Base-by-base conservation (phyloP, 176 grass and related monocot genomes). In the Alopecurus myosuroides region DNA sequence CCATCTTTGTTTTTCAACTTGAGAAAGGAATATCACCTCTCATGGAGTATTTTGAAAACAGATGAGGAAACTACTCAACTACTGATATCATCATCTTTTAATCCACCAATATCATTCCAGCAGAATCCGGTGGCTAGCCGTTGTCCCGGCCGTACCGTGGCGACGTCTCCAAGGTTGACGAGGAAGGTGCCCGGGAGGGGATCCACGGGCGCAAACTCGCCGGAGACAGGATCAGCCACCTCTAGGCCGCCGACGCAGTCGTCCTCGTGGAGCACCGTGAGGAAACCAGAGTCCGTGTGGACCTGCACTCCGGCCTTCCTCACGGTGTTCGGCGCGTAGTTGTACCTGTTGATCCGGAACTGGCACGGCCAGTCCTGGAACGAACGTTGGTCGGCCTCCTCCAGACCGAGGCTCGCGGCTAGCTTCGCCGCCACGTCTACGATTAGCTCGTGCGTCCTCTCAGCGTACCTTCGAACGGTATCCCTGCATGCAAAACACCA, bases 281-380 rank as follows among this genome's bases (percentile, higher is more conserved):
- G 72, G 87, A 93, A 89, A 40, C 87, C 67, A 0, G 84, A 85
- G 77, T 93, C 91, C 20, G 91, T 93, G 78, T 93, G 87, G 11
- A 87, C 33, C 69, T 87, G 87, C 71, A 93, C 87, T 42, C 84
- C 87, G 10, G 35, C 12, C 8, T 85, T 60, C 35, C 91, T 84
- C 30, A 92, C 87, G 30, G 76, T 76, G 40, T 87, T 81, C 66
- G 78, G 20, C 5, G 66, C 81, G 87, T 87, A 92, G 82, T 89
- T 89, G 91, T 93, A 93, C 82, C 74, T 89, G 91, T 93, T 93
- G 18, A 93, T 81, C 12, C 84, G 81, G 48, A 90, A 93, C 72
- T 93, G 87, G 41, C 91, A 93, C 58, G 77, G 80, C 91, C 91
- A 93, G 17, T 93, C 87, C 13, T 36, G 29, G 56, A 90, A 87